These are phyloP conservation scores for Calophaca sinica DNA, from an alignment of 306 rosid genomes.

Conservation along the genomic window DNA sequence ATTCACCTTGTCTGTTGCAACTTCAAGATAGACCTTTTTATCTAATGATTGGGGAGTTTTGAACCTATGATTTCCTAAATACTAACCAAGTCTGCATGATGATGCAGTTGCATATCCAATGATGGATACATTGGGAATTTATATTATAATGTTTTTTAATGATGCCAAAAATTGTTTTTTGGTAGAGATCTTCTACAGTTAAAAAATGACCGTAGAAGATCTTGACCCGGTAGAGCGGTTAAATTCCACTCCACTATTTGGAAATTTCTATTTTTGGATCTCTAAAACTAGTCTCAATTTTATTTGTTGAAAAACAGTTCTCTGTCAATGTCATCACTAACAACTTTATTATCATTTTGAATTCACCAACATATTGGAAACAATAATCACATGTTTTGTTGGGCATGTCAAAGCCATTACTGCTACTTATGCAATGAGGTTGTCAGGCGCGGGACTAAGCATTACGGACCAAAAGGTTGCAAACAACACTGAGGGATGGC, in stretches of 20 bases:
- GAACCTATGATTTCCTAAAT: too few species aligned
- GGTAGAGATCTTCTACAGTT: background rate
- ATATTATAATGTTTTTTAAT: too few species aligned
- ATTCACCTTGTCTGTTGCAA: background rate
- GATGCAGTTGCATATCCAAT: too few species aligned
- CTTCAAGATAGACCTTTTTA: too few species aligned
- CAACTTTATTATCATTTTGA: slow-evolving; percentile 34
- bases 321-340: slow-evolving; percentile 35
- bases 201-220: background rate
- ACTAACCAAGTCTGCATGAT: too few species aligned
- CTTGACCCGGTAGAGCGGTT: background rate
- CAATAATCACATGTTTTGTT: slow-evolving; percentile 85
- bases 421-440: slow-evolving; percentile 77
- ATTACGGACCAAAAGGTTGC: slow-evolving; percentile 89
- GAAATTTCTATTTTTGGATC: background rate
- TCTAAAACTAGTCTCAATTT: background rate
- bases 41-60: too few species aligned
- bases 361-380: slow-evolving; percentile 71
- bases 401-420: slow-evolving; percentile 86
- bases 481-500: slow-evolving; percentile 75
- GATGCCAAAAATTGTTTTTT: too few species aligned
- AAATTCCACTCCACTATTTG: slow-evolving; percentile 1
- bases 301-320: slow-evolving; percentile 8
- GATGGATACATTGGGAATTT: too few species aligned
- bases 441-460: slow-evolving; percentile 76